Percentiles rank a stretch among this genome's conserved stretches.
phyloP scores from a whole-genome alignment of 345 rosid species.

The Populus davidiana region DNA sequence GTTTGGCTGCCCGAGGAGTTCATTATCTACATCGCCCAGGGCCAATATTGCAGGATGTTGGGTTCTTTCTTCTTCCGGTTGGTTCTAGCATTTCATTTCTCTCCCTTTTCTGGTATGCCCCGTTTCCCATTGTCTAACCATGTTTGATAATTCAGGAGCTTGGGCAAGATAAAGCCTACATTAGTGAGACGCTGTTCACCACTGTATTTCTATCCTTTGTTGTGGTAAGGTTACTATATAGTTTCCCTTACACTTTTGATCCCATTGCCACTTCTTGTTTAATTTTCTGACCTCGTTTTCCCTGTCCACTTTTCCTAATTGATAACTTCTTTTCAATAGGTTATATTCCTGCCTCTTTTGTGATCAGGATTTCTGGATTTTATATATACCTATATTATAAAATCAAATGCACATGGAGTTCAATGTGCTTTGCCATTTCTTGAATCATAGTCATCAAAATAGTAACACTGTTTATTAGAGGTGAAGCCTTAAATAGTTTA shows the following conservation, averaged over 20 bases:
- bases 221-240: slow-evolving; percentile 51
- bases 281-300: too few relatives aligned
- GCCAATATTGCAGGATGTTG: slow-evolving; percentile 79
- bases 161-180: slow-evolving; percentile 87
- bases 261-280: neutral
- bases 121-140: slow-evolving; percentile 6
- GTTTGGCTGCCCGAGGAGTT: slow-evolving; percentile 91
- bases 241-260: neutral
- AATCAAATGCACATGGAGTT: neutral
- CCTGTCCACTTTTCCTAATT: slow-evolving; percentile 4
- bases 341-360: neutral
- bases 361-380: neutral
- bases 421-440: neutral
- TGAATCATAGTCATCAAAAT: neutral
- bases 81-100: slow-evolving; percentile 19
- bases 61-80: slow-evolving; percentile 88
- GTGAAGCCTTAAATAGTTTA: neutral
- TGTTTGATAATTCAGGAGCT: slow-evolving; percentile 59
- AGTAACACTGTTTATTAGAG: neutral
- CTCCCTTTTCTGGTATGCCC: neutral
- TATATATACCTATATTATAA: neutral
- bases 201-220: slow-evolving; percentile 61
- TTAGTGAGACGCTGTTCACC: slow-evolving; percentile 82
- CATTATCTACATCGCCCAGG: slow-evolving; percentile 92
- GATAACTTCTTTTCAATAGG: neutral